Evolutionary conservation across 805 yeast genomes (phyloP), one percentile per base, ranked within the genome.

Genomic region (Ogataea trehaloabstinens): DNA sequence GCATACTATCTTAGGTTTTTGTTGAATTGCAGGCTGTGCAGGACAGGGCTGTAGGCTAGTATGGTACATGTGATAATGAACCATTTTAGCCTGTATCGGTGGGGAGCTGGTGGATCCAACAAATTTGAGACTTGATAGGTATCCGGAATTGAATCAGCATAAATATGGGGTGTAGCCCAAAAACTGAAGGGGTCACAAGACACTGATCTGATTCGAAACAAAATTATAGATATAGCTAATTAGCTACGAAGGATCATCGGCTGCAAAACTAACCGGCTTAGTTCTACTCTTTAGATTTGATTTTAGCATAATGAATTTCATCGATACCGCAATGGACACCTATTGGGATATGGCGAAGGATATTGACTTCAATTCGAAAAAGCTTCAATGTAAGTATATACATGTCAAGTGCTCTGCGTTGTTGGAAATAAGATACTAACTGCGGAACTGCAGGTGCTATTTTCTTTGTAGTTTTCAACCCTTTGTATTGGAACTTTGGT

Each of bases 401-500:
- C 8, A 12, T 8, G 18, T 28, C 16, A 7, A n/a, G 15, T n/a
- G n/a, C n/a, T n/a, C 10, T 46, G 21, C 31, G 18, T 12, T 30
- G 34, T 10, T 22, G 28, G 22, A 44, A 39, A 39, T 41, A 31
- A 10, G 16, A 20, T 15, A 15, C 35, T 19, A 7, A 13, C 25
- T 32, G 60, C 71, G 67, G 13, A n/a, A 7, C 31, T 28, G 8
- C 18, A 30, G 33, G 33, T 42, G 77, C 91, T 4, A 58, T 86
- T 20, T 73, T 70, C 6, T 76, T 85, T 21, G 85, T 93, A 51
- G 80, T 82, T 12, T 90, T 93, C 76, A 93, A 93, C 61, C 99
- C 99, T 13, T 76, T 85, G 22, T 91, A 90, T 60, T 93, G 99
- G 99, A 93, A 93, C 61, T 73, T 84, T 41, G 95, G 78, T 17